Evolutionary conservation across 768 basidiomycete species (phyloP).

Genomic region (Thelephora aurantiotincta): DNA sequence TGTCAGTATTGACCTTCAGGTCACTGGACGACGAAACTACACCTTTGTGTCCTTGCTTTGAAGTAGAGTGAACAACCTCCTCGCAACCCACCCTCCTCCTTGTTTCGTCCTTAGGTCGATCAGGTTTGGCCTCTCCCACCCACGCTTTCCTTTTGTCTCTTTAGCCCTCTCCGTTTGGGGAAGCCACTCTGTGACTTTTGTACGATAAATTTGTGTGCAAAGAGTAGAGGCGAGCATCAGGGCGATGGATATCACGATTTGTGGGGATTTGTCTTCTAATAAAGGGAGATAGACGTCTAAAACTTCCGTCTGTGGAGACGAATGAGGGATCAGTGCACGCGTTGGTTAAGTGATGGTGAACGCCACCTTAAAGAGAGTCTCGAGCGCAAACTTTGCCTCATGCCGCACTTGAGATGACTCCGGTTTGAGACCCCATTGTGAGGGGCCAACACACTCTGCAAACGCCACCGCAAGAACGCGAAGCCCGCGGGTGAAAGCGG

Average conservation of each 20-base stretch:
- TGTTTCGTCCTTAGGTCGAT: constrained; percentile 25
- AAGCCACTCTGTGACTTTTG: constrained; percentile 43
- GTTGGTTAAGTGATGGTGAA: background rate
- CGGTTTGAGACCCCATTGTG: constrained; percentile 49
- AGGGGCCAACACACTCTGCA: constrained; percentile 57
- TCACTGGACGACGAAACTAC: background rate
- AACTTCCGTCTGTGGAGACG: constrained; percentile 30
- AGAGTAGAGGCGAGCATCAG: constrained; percentile 43
- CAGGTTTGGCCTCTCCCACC: constrained; percentile 56
- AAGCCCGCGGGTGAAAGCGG: constrained; percentile 51
- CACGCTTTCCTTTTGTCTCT: constrained; percentile 44
- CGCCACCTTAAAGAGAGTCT: constrained; percentile 43
- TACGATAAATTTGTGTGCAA: constrained; percentile 34
- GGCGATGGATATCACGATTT: constrained; percentile 35
- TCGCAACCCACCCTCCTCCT: constrained; percentile 43
- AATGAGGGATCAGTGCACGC: background rate
- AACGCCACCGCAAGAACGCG: constrained; percentile 42
- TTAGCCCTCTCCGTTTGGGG: constrained; percentile 40
- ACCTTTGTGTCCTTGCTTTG: constrained; percentile 43
- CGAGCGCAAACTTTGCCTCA: constrained; percentile 43
- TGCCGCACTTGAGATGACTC: constrained; percentile 24
- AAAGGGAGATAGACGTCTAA: constrained; percentile 59
- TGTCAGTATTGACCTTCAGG: background rate
- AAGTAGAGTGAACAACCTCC: constrained; percentile 34
- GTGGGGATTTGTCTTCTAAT: constrained; percentile 28